phyloP scores from a whole-genome alignment of 2,329 filamentous ascomycete species.

The Trichoderma afroharzianum region DNA sequence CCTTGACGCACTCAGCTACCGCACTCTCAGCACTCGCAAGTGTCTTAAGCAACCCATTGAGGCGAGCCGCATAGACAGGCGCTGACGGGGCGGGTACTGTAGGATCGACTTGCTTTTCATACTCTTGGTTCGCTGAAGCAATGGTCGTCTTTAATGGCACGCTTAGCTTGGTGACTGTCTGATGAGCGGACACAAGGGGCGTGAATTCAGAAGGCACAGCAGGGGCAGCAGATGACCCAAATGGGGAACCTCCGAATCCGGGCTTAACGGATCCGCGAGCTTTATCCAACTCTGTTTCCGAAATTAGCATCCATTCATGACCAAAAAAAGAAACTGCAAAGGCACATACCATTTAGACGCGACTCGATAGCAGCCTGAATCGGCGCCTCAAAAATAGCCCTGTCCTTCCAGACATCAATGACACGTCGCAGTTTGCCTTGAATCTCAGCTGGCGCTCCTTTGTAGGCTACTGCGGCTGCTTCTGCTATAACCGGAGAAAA shows the following conservation, averaged over 20 bases:
- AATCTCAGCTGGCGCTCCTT: conserved; percentile 78
- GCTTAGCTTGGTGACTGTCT: conserved; percentile 68
- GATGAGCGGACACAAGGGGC: conserved; percentile 70
- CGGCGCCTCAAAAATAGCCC: conserved; percentile 75
- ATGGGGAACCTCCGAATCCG: conserved; percentile 53
- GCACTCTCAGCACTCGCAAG: conserved; percentile 85
- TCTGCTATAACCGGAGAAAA: conserved; percentile 92
- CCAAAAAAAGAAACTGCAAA: background rate
- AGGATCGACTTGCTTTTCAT: conserved; percentile 76
- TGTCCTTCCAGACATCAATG: conserved; percentile 89
- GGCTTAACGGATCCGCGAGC: conserved; percentile 50
- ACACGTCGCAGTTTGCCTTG: conserved; percentile 85
- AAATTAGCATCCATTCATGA: conserved; percentile 19
- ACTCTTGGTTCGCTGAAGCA: conserved; percentile 73
- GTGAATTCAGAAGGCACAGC: conserved; percentile 72
- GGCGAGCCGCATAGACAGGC: conserved; percentile 84
- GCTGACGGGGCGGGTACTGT: conserved; percentile 67
- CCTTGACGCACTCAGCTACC: conserved; percentile 84
- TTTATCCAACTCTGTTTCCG: conserved; percentile 58
- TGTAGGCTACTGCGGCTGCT: conserved; percentile 86
- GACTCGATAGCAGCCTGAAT: conserved; percentile 79
- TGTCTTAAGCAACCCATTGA: conserved; percentile 85
- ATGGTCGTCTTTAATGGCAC: conserved; percentile 64
- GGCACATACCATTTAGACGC: conserved; percentile 66
- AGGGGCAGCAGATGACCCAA: conserved; percentile 53